Conservation (phyloP, 31 red algal species). For the Endocladia muricata region DNA sequence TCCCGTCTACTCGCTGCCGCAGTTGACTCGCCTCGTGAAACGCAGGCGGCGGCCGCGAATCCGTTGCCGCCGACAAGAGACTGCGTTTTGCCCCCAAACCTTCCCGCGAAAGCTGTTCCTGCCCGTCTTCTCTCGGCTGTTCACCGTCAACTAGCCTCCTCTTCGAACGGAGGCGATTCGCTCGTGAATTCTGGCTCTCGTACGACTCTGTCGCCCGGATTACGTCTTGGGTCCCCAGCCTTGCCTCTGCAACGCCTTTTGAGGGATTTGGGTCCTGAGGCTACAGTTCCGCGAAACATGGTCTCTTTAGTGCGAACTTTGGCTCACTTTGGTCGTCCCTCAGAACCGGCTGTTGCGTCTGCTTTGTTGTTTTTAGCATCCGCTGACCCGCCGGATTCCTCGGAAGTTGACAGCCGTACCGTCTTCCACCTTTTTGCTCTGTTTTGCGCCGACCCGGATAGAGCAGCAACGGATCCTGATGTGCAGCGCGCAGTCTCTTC, state of each 20-base stretch:
- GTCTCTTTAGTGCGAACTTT: slow-evolving; percentile 39
- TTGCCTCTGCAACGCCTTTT: slow-evolving; percentile 54
- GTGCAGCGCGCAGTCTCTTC: slow-evolving; percentile 50
- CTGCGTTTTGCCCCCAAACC: slow-evolving; percentile 47
- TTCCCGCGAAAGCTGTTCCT: slow-evolving; percentile 29
- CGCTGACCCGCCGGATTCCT: slow-evolving; percentile 24
- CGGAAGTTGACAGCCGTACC: slow-evolving; percentile 41
- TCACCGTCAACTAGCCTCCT: not conserved
- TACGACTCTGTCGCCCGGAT: not conserved
- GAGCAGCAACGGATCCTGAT: slow-evolving; percentile 22
- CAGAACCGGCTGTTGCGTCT: slow-evolving; percentile 53
- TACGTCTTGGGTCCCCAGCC: slow-evolving; percentile 12
- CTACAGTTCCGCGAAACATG: slow-evolving; percentile 55
- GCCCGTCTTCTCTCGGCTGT: slow-evolving; percentile 28
- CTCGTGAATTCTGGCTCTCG: not conserved
- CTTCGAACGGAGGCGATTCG: not conserved
- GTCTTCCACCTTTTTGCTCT: slow-evolving; percentile 69
- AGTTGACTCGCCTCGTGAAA: slow-evolving; percentile 33
- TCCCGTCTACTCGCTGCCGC: slow-evolving; percentile 67
- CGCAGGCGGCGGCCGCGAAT: slow-evolving; percentile 25
- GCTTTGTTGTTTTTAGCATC: slow-evolving; percentile 64
- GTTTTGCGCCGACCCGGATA: slow-evolving; percentile 64
- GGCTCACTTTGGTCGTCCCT: slow-evolving; percentile 57
- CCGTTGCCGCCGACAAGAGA: slow-evolving; percentile 27
- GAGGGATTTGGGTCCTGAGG: slow-evolving; percentile 46